A percentile compares a stretch with the other conserved stretches of the same genome.
These are phyloP conservation scores for Leccinum colubrinum DNA, from an alignment of 1,284 basidiomycete species.

Conservation along the genomic window DNA sequence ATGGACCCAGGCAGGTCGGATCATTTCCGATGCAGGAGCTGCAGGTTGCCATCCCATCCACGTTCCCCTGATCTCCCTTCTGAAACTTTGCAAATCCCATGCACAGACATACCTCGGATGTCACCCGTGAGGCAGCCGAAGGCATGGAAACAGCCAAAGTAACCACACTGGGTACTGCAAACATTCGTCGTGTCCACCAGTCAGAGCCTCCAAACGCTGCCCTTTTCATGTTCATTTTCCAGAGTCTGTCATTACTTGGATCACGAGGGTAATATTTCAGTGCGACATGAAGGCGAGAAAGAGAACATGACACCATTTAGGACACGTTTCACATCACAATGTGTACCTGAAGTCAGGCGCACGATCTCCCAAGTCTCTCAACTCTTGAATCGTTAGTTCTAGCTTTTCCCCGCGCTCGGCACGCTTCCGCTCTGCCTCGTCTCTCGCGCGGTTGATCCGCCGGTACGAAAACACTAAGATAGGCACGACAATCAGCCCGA, in stretches of 20 bases:
- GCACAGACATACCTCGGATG: no score
- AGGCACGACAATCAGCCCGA: slow-evolving; percentile 56
- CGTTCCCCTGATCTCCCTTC: no score
- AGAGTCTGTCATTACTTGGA: background rate
- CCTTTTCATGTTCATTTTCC: background rate
- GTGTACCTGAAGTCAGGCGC: slow-evolving; percentile 67
- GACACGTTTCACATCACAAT: slow-evolving; percentile 32
- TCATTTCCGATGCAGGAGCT: background rate
- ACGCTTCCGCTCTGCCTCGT: slow-evolving; percentile 31
- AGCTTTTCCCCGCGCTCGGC: slow-evolving; percentile 33
- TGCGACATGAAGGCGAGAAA: background rate
- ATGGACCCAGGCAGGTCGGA: background rate
- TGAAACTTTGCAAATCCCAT: no score
- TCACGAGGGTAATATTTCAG: background rate
- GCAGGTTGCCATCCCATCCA: background rate
- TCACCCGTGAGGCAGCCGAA: background rate
- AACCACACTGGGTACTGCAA: background rate
- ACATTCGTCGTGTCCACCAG: background rate
- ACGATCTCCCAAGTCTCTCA: slow-evolving; percentile 52
- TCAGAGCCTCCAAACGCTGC: background rate
- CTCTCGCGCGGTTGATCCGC: slow-evolving; percentile 52
- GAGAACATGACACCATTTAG: background rate
- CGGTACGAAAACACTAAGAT: slow-evolving; percentile 49
- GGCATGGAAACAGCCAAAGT: background rate
- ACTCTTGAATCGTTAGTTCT: slow-evolving; percentile 14